phyloP scores from a whole-genome alignment of 2,329 filamentous ascomycete genomes.

The Capronia americana region DNA sequence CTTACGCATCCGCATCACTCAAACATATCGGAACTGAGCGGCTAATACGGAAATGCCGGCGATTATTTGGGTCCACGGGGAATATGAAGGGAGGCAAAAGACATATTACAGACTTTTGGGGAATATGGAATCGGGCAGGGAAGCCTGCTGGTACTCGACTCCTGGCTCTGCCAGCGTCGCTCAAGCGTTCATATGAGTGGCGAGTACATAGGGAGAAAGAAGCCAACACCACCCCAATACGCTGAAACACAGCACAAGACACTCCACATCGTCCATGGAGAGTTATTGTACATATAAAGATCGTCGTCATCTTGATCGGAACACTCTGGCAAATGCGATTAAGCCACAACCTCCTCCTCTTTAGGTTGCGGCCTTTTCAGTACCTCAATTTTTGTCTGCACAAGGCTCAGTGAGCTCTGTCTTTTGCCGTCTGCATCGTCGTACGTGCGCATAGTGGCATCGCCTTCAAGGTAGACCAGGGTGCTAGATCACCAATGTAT shows the following conservation, averaged over 20 bases:
- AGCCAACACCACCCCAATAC: constrained; percentile 6
- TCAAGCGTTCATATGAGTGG: constrained; percentile 29
- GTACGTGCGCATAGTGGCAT: constrained; percentile 72
- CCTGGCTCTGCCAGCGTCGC: constrained; percentile 8
- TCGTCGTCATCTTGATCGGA: background rate
- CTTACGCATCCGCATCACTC: background rate
- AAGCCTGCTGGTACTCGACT: constrained; percentile 4
- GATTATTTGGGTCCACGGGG: background rate
- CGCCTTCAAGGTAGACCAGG: constrained; percentile 82
- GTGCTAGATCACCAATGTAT: constrained; percentile 60
- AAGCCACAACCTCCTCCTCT: constrained; percentile 26
- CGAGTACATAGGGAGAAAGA: constrained; percentile 19
- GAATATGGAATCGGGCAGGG: background rate
- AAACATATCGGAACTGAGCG: background rate
- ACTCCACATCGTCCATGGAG: background rate
- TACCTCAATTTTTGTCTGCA: constrained; percentile 71
- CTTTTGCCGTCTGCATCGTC: constrained; percentile 71
- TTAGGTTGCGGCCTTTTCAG: constrained; percentile 37
- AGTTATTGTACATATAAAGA: background rate
- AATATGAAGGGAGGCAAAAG: background rate
- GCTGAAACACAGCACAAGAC: background rate
- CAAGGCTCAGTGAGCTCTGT: constrained; percentile 67
- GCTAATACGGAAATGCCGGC: background rate
- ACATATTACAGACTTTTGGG: background rate
- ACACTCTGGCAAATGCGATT: background rate